Evolutionary conservation across 805 yeast genomes (phyloP).

Genomic region (Kluyveromyces aestuarii): DNA sequence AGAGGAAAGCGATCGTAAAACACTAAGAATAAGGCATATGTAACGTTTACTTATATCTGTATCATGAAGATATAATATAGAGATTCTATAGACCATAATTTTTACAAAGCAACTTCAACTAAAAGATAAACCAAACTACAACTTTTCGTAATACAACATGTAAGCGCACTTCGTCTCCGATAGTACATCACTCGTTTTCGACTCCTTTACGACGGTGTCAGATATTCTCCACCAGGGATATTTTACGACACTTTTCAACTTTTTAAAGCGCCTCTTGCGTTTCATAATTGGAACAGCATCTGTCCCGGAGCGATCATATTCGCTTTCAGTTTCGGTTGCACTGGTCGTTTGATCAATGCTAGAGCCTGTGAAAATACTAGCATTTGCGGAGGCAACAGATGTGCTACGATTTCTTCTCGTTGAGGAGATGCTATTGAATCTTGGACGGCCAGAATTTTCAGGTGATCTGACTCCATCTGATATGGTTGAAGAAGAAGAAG

Average conservation of each 20-base stretch:
- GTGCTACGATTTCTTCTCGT: conserved; percentile 1
- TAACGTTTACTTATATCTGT: too few relatives aligned
- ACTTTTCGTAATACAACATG: conserved; percentile 71
- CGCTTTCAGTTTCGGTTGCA: conserved; percentile 9
- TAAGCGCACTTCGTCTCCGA: conserved; percentile 71
- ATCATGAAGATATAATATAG: too few relatives aligned
- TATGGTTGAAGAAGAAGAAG: not conserved
- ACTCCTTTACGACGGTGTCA: conserved; percentile 64
- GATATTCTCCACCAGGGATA: conserved; percentile 80
- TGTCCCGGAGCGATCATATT: not conserved
- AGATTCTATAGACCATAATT: not conserved
- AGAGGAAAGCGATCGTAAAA: not conserved
- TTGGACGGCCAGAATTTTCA: not conserved
- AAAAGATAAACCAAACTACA: conserved; percentile 5
- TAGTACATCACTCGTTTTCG: conserved; percentile 45
- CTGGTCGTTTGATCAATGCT: conserved; percentile 10
- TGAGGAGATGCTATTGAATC: conserved; percentile 13
- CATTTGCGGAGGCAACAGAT: conserved; percentile 5
- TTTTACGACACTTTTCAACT: conserved; percentile 44
- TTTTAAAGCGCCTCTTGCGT: conserved; percentile 36
- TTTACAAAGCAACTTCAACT: not conserved
- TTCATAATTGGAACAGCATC: not conserved
- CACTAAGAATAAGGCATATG: too few relatives aligned
- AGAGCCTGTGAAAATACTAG: not conserved
- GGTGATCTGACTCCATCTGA: not conserved